These are phyloP conservation scores for Nematocida minor DNA, from an alignment of 371 early-diverging fungal species.

Conservation along the genomic window DNA sequence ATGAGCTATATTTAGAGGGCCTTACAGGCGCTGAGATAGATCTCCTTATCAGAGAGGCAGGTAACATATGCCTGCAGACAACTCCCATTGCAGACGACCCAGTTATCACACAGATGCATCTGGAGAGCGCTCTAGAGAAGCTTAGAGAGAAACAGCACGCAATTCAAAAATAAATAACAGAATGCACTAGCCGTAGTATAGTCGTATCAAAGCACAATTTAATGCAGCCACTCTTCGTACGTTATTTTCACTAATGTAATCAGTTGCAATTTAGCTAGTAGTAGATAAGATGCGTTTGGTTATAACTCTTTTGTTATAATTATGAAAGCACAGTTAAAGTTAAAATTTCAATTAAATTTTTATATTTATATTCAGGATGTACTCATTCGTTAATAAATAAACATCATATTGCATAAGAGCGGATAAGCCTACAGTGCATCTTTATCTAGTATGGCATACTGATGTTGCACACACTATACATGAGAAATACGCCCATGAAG, in stretches of 20 bases:
- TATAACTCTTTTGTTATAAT: no score
- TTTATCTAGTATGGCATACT: background rate
- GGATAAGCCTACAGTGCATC: background rate
- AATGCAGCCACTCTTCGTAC: no score
- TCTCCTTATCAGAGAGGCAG: slow-evolving; percentile 62
- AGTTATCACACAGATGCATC: slow-evolving; percentile 11
- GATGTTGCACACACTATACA: background rate
- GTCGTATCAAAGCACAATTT: no score
- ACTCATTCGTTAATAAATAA: background rate
- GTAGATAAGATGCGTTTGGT: no score
- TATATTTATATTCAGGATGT: background rate
- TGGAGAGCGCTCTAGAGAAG: slow-evolving; percentile 2
- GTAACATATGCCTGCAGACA: slow-evolving; percentile 53
- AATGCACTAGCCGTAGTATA: no score
- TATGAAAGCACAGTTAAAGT: no score
- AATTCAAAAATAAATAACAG: background rate
- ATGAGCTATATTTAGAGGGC: slow-evolving; percentile 52
- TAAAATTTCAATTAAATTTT: no score
- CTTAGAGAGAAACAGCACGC: background rate
- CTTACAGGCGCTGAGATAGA: slow-evolving; percentile 64
- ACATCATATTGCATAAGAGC: background rate
- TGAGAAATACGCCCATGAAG: background rate
- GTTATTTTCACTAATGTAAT: no score
- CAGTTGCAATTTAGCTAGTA: no score
- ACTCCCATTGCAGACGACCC: slow-evolving; percentile 44